Evolutionary conservation across 352 stramenopile species (phyloP).

Genomic region (Chrysophaeum taylorii): DNA sequence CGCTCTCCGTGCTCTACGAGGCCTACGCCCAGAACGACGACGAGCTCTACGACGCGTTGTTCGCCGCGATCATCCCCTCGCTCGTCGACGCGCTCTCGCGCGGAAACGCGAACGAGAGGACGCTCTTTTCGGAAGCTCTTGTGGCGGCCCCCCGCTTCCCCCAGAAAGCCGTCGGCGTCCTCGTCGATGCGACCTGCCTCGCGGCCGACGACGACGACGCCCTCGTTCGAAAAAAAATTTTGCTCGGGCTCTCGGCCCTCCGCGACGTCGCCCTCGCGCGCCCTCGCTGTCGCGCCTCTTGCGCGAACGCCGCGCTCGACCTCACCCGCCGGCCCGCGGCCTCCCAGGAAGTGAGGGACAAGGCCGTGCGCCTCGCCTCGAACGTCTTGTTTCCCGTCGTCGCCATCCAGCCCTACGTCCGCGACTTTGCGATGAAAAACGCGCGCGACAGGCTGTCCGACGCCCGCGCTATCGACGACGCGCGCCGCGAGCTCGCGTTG

Average conservation of each 20-base stretch:
- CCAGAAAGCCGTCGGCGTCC: background rate
- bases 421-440: background rate
- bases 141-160: background rate
- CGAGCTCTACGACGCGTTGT: background rate
- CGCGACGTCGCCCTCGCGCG: background rate
- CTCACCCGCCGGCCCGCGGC: background rate
- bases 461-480: background rate
- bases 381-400: slow-evolving; percentile 6
- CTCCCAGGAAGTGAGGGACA: background rate
- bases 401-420: background rate
- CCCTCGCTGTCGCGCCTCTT: background rate
- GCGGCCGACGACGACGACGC: background rate
- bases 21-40: background rate
- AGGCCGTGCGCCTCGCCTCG: slow-evolving; percentile 10
- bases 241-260: background rate
- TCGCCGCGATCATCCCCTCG: background rate
- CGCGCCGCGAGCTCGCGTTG: background rate
- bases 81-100: background rate
- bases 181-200: background rate
- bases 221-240: no score
- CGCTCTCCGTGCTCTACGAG: background rate
- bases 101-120: background rate
- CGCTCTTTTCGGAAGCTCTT: background rate
- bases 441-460: background rate
- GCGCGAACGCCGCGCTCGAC: background rate